Evolutionary conservation across 2,329 filamentous ascomycete species (phyloP).

Genomic region (Sporothrix brasiliensis): DNA sequence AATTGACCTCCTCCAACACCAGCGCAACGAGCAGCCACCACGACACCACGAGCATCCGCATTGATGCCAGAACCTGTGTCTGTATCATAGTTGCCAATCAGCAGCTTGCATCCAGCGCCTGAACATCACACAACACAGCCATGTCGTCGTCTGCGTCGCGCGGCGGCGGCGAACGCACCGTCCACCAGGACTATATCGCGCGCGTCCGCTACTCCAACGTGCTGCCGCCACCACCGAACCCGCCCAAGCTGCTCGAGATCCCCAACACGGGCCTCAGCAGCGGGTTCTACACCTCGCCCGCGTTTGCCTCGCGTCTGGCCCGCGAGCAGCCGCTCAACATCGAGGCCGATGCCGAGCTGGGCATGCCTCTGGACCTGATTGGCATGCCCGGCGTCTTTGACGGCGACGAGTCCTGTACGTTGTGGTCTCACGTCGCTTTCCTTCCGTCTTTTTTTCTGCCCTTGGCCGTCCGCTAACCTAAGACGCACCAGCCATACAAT

Average conservation of each 20-base stretch:
- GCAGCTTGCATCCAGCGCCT: not conserved
- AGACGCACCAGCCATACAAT: constrained; percentile 70
- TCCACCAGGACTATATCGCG: constrained; percentile 96
- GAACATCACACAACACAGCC: constrained; percentile 15
- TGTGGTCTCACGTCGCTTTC: not conserved
- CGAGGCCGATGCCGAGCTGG: constrained; percentile 94
- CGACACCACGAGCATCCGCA: not conserved
- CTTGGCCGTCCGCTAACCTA: not conserved
- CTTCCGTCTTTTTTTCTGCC: not conserved
- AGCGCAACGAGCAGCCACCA: constrained; percentile 7
- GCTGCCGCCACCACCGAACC: constrained; percentile 88
- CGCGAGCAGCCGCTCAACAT: constrained; percentile 94
- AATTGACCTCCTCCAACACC: not conserved
- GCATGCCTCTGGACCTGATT: constrained; percentile 94
- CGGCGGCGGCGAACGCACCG: constrained; percentile 59
- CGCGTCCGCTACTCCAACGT: constrained; percentile 95
- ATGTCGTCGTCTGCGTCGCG: constrained; percentile 50
- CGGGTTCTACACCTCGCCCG: constrained; percentile 85
- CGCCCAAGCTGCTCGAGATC: constrained; percentile 95
- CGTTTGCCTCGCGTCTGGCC: constrained; percentile 85
- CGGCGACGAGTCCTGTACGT: constrained; percentile 86
- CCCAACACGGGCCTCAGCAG: constrained; percentile 87
- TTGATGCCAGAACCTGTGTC: not conserved
- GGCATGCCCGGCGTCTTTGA: constrained; percentile 95
- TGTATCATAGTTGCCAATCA: not conserved